Base-by-base conservation (phyloP, 2,329 filamentous ascomycete genomes). In the Pseudofabraea citricarpa region DNA sequence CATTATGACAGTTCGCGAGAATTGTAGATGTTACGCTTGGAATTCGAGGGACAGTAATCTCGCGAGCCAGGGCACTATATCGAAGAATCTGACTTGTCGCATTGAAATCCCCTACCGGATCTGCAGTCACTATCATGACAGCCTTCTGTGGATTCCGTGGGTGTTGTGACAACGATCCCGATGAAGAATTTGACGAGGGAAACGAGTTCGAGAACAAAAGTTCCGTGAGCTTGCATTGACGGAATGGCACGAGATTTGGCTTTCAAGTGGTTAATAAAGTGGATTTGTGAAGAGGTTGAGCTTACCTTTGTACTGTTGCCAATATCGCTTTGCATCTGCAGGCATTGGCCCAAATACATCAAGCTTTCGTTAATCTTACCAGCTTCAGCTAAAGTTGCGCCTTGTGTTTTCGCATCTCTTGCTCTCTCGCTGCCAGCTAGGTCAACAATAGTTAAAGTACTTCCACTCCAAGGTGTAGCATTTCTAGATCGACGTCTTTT, bases 291-390 rank as follows among this genome's bases (percentile, higher is more conserved):
- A 13, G n/a, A 32, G 6, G 29, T 38, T n/a, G 21, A 35, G 57
- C 63, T 36, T 72, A 87, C 86, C 77, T 88, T 91, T 60, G 76
- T 80, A 10, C 81, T 83, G 50, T 74, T 83, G 33, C 83, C 82
- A 23, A 83, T 75, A 55, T 91, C 88, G 47, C 85, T 90, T 63
- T 96, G 91, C 75, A 95, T 91, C 62, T 97, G 91, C 56, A 98
- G 76, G 61, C 93, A 98, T 60, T 97, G 93, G 0, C 93, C 93
- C 1, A 98, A 76, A 62, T 96, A 97, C 93, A 98, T 98, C 60
- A 98, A 70, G 59, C 88, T 95, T 65, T 96, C 90, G 59, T 98
- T 98, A 63, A 98, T 98, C 68, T 97, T 97, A 41, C 93, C 93
- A 26, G 91, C 93, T 68, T 98, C 93, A 0, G 87, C 91, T 12